Evolutionary conservation across 768 basidiomycete species (phyloP), one percentile per base, ranked within the genome.

Genomic region (Hericium coralloides): DNA sequence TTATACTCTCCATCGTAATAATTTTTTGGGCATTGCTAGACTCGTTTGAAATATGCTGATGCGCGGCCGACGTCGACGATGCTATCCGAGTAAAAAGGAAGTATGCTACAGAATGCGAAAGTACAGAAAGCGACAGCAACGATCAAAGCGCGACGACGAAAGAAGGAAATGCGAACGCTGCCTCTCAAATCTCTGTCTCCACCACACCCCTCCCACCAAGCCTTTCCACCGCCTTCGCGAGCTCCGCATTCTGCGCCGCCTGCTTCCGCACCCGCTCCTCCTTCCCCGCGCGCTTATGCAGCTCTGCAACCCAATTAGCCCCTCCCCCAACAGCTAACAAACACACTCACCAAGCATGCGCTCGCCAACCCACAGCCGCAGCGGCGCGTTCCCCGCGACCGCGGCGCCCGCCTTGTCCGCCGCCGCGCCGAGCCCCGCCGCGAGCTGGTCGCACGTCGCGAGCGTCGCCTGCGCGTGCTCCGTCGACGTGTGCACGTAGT

Each of bases 351-450:
- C 87, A 50, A 83, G 70, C 60, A 80, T 79, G 47, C 85, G 74
- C 63, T 89, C 82, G 6, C 87, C 87, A 12, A 85, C 80, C 89
- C 89, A 89, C 51, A 87, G 64, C 20, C 87, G 72, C 64, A 89
- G 65, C 38, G 79, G 78, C 3, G 79, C 84, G 56, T 87, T 88
- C 22, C 52, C 63, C 2, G 66, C 65, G 20, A 59, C 62, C 7
- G 57, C 53, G 2, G 66, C 65, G 18, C 60, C 61, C 9, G 56
- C 53, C 56, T 69, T 57, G 14, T 45, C 53, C 15, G 52, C 62
- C 31, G 69, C 75, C 61, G 80, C 81, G 22, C 87, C 86, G 53
- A 91, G 74, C 4, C 88, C 87, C 10, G 82, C 82, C 0, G 83
- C 85, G 2, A 91, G 74, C 63, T 84, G 83, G 63, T 85, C 85